Percentiles rank a stretch among this genome's conserved stretches.
Conservation (phyloP, 169 alveolate species). For the Plasmodium berghei region DNA sequence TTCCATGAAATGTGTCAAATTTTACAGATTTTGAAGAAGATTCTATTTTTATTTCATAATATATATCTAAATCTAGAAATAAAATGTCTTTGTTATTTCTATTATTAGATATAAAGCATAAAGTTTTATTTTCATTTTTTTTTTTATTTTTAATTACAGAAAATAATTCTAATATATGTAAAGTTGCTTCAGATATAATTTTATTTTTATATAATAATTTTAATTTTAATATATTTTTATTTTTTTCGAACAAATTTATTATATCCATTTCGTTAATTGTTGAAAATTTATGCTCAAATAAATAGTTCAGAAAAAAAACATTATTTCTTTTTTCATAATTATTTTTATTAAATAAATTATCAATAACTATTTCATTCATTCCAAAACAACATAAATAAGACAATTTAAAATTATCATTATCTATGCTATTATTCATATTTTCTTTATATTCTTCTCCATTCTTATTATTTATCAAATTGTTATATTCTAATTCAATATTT, state of each 20-base stretch:
- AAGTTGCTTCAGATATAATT: conserved; percentile 45
- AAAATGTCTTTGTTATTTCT: conserved; percentile 14
- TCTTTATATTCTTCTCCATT: not conserved
- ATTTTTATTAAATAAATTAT: not conserved
- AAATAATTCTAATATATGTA: conserved; percentile 66
- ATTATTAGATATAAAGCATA: conserved; percentile 28
- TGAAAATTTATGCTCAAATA: conserved; percentile 54
- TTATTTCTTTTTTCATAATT: conserved; percentile 5
- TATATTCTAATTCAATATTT: not conserved
- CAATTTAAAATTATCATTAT: not conserved
- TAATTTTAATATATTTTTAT: conserved; percentile 39
- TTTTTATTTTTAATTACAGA: conserved; percentile 32
- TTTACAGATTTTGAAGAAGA: conserved; percentile 5
- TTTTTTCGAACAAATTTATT: conserved; percentile 45
- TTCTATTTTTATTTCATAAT: conserved; percentile 26
- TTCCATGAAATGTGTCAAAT: conserved; percentile 25
- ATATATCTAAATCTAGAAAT: conserved; percentile 68
- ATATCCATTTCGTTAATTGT: conserved; percentile 65
- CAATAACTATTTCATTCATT: conserved; percentile 25
- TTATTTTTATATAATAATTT: conserved; percentile 10
- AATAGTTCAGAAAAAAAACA: conserved; percentile 8
- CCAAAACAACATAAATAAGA: conserved; percentile 58
- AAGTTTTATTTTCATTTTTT: conserved; percentile 44
- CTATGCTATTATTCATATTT: not conserved
- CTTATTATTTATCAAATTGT: not conserved